Evolutionary conservation across 257 asterid species (phyloP).

Genomic region (Jasminum sambac): DNA sequence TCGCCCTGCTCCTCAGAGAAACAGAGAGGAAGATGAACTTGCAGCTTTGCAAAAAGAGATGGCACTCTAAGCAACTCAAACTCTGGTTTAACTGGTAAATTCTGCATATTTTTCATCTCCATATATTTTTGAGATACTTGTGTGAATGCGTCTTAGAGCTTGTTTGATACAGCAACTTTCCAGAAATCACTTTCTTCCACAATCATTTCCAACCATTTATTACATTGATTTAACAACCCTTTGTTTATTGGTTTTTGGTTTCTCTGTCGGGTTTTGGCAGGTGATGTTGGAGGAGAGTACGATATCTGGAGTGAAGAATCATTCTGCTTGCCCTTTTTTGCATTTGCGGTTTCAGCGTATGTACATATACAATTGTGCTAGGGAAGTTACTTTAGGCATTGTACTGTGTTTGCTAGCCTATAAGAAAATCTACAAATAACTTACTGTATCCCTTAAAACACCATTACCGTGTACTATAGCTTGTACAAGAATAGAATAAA

Average conservation of each 20-base stretch:
- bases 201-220: too few species aligned
- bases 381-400: neutral
- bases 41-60: slow-evolving; percentile 86
- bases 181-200: too few species aligned
- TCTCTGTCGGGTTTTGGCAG: neutral
- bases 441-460: neutral
- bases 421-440: neutral
- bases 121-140: neutral
- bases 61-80: slow-evolving; percentile 55
- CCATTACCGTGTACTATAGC: neutral
- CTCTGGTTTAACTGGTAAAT: neutral
- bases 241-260: too few species aligned
- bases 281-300: neutral
- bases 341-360: neutral
- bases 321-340: neutral
- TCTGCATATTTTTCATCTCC: neutral
- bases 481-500: neutral
- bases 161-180: too few species aligned
- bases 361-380: neutral
- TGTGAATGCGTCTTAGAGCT: neutral
- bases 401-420: neutral
- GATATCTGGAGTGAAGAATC: neutral
- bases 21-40: slow-evolving; percentile 71
- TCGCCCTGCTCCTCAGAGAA: slow-evolving; percentile 58
- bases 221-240: too few species aligned